These are phyloP conservation scores for Trypanosoma congolense DNA, from an alignment of 208 protist genomes.

Conservation along the genomic window DNA sequence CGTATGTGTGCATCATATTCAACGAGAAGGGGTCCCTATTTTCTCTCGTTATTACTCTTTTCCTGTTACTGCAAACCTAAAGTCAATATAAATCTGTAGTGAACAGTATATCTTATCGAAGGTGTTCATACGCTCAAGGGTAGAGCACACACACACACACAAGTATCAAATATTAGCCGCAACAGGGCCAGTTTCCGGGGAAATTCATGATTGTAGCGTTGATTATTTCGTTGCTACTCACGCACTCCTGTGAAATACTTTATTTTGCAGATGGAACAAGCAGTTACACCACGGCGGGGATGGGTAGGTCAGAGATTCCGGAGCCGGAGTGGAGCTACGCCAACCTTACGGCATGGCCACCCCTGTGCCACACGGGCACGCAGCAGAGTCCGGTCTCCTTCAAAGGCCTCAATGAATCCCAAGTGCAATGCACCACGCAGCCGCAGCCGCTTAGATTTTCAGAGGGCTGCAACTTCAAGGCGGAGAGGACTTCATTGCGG, in stretches of 20 bases:
- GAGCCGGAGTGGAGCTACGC: constrained; percentile 41
- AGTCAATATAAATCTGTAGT: too few relatives aligned
- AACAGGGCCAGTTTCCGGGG: background rate
- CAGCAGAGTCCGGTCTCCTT: constrained; percentile 75
- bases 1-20: too few relatives aligned
- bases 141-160: too few relatives aligned
- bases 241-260: background rate
- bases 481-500: constrained; percentile 42
- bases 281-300: constrained; percentile 56
- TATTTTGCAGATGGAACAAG: constrained; percentile 16
- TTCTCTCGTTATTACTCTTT: too few relatives aligned
- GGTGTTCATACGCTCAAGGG: too few relatives aligned
- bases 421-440: constrained; percentile 27
- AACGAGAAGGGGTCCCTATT: too few relatives aligned
- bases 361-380: constrained; percentile 39
- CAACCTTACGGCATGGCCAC: constrained; percentile 41
- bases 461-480: constrained; percentile 39
- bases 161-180: too few relatives aligned
- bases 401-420: constrained; percentile 38
- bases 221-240: background rate
- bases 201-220: background rate
- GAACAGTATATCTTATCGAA: too few relatives aligned
- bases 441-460: constrained; percentile 50
- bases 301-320: constrained; percentile 12
- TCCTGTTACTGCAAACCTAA: too few relatives aligned